These are phyloP conservation scores for Diversispora eburnea DNA, from an alignment of 192 early-diverging fungal species.

Conservation along the genomic window DNA sequence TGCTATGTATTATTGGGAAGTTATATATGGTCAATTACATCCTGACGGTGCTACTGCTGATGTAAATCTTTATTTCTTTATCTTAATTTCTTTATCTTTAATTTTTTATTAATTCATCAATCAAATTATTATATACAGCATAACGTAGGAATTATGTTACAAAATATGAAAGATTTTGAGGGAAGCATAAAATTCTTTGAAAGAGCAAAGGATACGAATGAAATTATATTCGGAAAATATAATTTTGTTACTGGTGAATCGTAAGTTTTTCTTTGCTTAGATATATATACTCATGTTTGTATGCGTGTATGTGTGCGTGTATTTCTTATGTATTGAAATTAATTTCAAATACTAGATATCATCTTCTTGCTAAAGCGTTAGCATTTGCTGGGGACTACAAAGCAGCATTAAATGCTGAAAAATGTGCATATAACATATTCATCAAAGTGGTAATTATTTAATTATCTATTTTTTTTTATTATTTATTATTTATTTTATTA, in stretches of 20 bases:
- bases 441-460: conserved; percentile 40
- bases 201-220: conserved; percentile 64
- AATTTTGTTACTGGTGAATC: conserved; percentile 61
- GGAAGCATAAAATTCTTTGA: conserved; percentile 67
- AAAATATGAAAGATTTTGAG: conserved; percentile 60
- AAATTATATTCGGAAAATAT: conserved; percentile 62
- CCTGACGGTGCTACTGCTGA: conserved; percentile 85
- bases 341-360: conserved; percentile 42
- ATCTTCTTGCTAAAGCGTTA: conserved; percentile 75
- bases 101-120: conserved; percentile 31
- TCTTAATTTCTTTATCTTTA: conserved; percentile 25
- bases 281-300: background rate
- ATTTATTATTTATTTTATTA: background rate
- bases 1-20: conserved; percentile 75
- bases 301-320: background rate
- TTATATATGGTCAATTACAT: conserved; percentile 72
- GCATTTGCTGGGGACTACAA: conserved; percentile 68
- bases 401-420: conserved; percentile 69
- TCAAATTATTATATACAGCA: conserved; percentile 36
- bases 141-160: conserved; percentile 73
- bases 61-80: conserved; percentile 41
- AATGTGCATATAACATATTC: conserved; percentile 63
- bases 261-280: conserved; percentile 24
- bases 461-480: background rate
- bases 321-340: conserved; percentile 3